Conservation (phyloP, 495 filamentous ascomycete genomes). For the Xylaria bambusicola region DNA sequence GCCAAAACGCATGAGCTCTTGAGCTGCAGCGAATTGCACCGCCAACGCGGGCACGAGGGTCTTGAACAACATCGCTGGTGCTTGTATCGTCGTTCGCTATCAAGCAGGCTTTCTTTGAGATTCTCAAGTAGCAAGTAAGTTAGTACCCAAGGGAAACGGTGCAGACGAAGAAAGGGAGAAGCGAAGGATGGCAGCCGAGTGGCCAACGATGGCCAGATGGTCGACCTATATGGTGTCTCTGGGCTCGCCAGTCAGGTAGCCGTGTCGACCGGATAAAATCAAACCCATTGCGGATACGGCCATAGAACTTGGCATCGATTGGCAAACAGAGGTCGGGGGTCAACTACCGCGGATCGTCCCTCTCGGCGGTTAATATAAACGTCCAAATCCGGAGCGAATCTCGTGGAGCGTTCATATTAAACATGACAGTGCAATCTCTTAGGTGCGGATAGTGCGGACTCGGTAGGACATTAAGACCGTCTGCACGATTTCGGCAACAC, state of each 20-base stretch:
- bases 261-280: constrained; percentile 20
- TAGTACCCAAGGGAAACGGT: neutral
- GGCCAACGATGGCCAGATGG: neutral
- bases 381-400: constrained; percentile 22
- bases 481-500: constrained; percentile 6
- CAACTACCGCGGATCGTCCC: constrained; percentile 20
- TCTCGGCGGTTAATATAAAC: constrained; percentile 20
- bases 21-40: constrained; percentile 36
- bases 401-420: constrained; percentile 16
- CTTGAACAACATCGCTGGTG: constrained; percentile 28
- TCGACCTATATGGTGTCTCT: constrained; percentile 15
- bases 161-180: constrained; percentile 6
- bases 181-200: neutral
- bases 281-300: constrained; percentile 19
- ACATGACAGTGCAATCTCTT: constrained; percentile 8
- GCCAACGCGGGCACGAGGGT: constrained; percentile 33
- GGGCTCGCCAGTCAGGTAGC: neutral
- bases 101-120: neutral
- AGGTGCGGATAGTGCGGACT: neutral
- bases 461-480: neutral
- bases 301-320: constrained; percentile 17
- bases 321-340: constrained; percentile 8
- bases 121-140: neutral
- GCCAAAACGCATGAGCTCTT: constrained; percentile 51
- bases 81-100: constrained; percentile 2